Conservation (phyloP, 2,329 filamentous ascomycete species). For the Xylaria polymorpha region DNA sequence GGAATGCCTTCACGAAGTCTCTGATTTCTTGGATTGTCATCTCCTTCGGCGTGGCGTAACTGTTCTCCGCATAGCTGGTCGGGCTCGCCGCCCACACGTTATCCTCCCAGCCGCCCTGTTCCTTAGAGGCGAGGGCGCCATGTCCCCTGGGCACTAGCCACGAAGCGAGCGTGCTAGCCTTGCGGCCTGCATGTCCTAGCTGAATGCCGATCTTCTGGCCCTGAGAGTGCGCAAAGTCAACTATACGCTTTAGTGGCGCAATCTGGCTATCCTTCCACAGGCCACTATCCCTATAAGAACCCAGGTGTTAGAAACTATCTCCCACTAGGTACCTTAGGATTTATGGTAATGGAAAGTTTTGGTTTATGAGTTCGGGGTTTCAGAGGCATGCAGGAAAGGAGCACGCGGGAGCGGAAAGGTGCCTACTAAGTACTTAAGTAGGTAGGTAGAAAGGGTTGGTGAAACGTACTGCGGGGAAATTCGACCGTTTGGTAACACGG, state of each 20-base stretch:
- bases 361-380: not conserved
- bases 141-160: constrained; percentile 70
- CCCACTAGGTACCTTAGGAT: too few species aligned
- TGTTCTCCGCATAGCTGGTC: constrained; percentile 64
- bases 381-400: not conserved
- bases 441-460: not conserved
- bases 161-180: constrained; percentile 69
- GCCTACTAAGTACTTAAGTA: too few species aligned
- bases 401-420: not conserved
- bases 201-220: constrained; percentile 82
- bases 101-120: constrained; percentile 54
- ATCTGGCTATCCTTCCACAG: constrained; percentile 89
- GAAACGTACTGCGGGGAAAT: constrained; percentile 71
- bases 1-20: constrained; percentile 52
- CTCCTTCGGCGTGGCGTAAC: constrained; percentile 66
- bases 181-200: constrained; percentile 82
- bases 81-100: constrained; percentile 64
- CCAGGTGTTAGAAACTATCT: not conserved
- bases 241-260: constrained; percentile 73
- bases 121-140: constrained; percentile 50
- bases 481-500: constrained; percentile 79
- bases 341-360: too few species aligned
- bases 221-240: constrained; percentile 84
- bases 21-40: constrained; percentile 61
- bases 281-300: constrained; percentile 67